Evolutionary conservation across 164 flowering plant genomes (phyloP), one percentile per base, ranked within the genome.

Genomic region (Amborella trichopoda): DNA sequence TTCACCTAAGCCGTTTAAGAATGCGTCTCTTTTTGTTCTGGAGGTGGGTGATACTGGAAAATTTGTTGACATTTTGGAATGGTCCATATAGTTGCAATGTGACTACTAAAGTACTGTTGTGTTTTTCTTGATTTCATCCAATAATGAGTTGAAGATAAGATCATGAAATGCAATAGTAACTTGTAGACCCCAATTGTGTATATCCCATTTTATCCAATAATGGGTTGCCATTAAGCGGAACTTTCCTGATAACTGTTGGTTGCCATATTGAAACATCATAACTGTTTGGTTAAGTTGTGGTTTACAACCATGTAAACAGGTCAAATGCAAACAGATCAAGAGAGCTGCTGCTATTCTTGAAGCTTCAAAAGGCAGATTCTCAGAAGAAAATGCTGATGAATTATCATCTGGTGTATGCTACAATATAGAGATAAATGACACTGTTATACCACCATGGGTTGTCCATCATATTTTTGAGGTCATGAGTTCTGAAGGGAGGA

Each of bases 361-460:
- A n/a, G n/a, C 47, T 27, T 51, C 55, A 48, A 40, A 28, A 10
- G 64, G 60, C 57, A 77, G 65, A 50, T 48, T 56, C 33, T 46
- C 30, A 17, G 24, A 13, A 28, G 65, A 58, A 40, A 60, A 57
- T 44, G 55, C 48, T 16, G 70, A 57, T 44, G 55, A 48, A 34
- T 50, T 73, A 48, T 32, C 74, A 36, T 3, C 55, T 48, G 67
- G 69, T 44, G 45, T 72, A 59, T 69, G 75, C 55, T 77, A 75
- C 54, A 77, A 78, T 60, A 63, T 93, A 63, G 99, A 88, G 66
- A 64, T 93, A 37, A 83, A 68, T 52, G 95, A 73, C 61, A 44
- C 64, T 2, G 68, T 71, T 68, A 54, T 93, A 54, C 91, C 99
- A 10, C 94, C 94, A 26, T 93, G 99, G 97, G 61, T 76, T 49